Percentiles rank a stretch among this genome's conserved stretches.
Evolutionary conservation across 169 alveolate species (phyloP).

Genomic region (Blepharisma undulans): DNA sequence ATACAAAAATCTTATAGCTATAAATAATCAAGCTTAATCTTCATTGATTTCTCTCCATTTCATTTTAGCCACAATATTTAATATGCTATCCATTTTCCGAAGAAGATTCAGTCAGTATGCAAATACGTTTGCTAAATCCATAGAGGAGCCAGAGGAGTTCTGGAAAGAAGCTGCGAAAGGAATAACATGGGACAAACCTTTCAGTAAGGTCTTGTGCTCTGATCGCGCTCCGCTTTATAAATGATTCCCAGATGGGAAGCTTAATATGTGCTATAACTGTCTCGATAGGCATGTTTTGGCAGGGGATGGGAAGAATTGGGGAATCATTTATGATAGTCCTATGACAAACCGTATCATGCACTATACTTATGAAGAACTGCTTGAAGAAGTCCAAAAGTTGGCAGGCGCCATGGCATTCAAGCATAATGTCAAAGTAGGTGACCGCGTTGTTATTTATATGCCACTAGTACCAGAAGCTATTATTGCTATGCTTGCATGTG

Average conservation of each 20-base stretch:
- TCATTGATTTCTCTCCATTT: background rate
- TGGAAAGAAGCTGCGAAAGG: conserved; percentile 54
- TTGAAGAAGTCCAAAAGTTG: conserved; percentile 64
- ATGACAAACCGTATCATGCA: conserved; percentile 57
- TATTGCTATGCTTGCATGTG: conserved; percentile 81
- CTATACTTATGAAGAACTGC: conserved; percentile 75
- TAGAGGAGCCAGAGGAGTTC: conserved; percentile 42
- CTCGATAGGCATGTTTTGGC: conserved; percentile 76
- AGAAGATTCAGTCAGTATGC: background rate
- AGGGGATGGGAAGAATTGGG: conserved; percentile 70
- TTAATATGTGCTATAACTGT: conserved; percentile 83
- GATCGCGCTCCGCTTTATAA: conserved; percentile 66
- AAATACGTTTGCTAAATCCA: background rate
- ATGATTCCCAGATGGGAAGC: conserved; percentile 81
- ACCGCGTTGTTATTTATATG: conserved; percentile 84
- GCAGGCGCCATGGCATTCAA: conserved; percentile 62
- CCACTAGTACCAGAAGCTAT: conserved; percentile 87
- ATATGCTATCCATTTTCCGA: background rate
- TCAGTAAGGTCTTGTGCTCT: conserved; percentile 54
- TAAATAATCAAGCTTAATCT: background rate
- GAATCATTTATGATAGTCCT: conserved; percentile 76
- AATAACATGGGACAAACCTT: conserved; percentile 60
- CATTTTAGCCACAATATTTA: background rate
- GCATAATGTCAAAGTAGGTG: conserved; percentile 77
- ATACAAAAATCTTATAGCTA: background rate